Percentiles rank a stretch among this genome's conserved stretches.
Evolutionary conservation across 192 early-diverging fungal species (phyloP).

Genomic region (Podila epigama): DNA sequence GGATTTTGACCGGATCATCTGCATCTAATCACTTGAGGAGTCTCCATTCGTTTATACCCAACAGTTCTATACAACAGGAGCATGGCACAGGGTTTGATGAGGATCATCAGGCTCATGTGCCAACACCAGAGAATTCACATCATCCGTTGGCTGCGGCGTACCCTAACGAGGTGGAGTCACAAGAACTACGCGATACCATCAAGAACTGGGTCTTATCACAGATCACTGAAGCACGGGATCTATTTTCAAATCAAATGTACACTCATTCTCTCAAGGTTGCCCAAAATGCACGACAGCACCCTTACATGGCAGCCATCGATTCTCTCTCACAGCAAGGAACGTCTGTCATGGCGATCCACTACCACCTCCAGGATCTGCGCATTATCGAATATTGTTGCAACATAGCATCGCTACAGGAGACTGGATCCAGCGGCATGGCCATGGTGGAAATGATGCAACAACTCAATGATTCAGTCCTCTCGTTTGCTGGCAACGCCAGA

Average conservation of each 20-base stretch:
- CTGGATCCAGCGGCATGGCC: slow-evolving; percentile 5
- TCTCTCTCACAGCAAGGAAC: neutral
- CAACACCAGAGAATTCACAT: slow-evolving; percentile 35
- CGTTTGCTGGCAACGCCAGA: neutral
- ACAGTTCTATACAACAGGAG: slow-evolving; percentile 21
- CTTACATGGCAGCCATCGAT: slow-evolving; percentile 12
- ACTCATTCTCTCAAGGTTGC: slow-evolving; percentile 23
- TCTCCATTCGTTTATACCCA: slow-evolving; percentile 16
- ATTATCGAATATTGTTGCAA: slow-evolving; percentile 38
- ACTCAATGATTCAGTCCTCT: slow-evolving; percentile 18
- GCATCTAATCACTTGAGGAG: neutral
- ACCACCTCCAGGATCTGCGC: slow-evolving; percentile 24
- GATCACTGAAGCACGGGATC: slow-evolving; percentile 6
- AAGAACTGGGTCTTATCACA: slow-evolving; percentile 28
- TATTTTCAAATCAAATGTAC: slow-evolving; percentile 35
- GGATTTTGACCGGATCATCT: neutral
- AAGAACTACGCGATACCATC: too few species aligned
- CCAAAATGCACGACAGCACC: slow-evolving; percentile 23
- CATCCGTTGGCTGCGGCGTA: too few species aligned
- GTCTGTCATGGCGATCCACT: neutral
- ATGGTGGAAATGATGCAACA: slow-evolving; percentile 7
- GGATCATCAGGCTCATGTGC: slow-evolving; percentile 8
- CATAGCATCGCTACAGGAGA: slow-evolving; percentile 12
- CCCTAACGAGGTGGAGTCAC: too few species aligned
- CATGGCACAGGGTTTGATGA: slow-evolving; percentile 16